Evolutionary conservation across 257 asterid genomes (phyloP), one percentile per base, ranked within the genome.

Genomic region (Nicotiana tabacum): DNA sequence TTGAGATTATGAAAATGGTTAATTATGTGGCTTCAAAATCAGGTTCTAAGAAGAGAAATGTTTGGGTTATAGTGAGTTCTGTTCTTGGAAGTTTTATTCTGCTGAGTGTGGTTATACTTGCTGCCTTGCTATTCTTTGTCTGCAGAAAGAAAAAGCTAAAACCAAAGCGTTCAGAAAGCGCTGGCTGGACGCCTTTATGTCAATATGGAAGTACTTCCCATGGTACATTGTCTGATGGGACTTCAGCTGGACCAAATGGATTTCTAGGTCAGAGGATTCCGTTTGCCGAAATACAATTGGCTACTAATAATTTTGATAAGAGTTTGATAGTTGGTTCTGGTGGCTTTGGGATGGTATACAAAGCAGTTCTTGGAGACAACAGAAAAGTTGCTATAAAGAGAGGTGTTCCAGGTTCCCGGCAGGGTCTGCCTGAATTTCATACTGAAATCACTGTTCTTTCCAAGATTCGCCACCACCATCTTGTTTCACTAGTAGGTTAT

Each of bases 351-450:
- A 82, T 83, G 83, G 97, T 92, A 32, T 92, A 86, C 84, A 91
- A 90, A 85, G 97, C 89, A 21, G 83, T 84, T n/a, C 89, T 92
- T 21, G 79, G 83, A 30, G 90, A 91, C 57, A 87, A 87, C 87
- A 77, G 88, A 9, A 89, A 89, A 77, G 94, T 92, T 35, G 97
- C 97, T 3, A 93, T 89, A 24, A 92, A 92, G 82, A 88, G 97
- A 13, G 90, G 95, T 18, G 77, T 89, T 39, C 92, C 94, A 8
- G 95, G 97, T 55, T 91, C 93, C 1, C 87, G 93, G 18, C 97
- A 92, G 78, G 97, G 97, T 9, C 87, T 92, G 61, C 97, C 97
- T 0, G 97, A 92, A 72, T 92, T 92, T 87, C 97, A 91, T 24
- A 83, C 95, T 0, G 97, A 92, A 82, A 91, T 92, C 12, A 87